These are phyloP conservation scores for Pseudonitzschia delicatissima DNA, from an alignment of 108 stramenopile genomes.

Conservation along the genomic window DNA sequence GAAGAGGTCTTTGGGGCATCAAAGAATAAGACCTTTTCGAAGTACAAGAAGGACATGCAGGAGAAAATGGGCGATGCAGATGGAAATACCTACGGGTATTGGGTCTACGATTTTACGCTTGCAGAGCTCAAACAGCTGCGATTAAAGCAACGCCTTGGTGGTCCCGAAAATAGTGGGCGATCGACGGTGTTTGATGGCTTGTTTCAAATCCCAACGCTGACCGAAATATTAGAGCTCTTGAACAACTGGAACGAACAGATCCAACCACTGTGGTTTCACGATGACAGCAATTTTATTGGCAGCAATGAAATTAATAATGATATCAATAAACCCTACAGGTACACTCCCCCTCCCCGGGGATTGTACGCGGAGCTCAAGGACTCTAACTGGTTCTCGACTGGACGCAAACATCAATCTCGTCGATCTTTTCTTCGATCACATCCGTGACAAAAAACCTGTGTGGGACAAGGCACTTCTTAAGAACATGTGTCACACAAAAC, in stretches of 20 bases:
- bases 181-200: conserved; percentile 44
- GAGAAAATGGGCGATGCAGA: conserved; percentile 16
- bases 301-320: not conserved
- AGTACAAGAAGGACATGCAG: conserved; percentile 10
- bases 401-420: conserved; percentile 7
- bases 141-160: conserved; percentile 39
- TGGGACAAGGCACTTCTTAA: not conserved
- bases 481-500: conserved; percentile 16
- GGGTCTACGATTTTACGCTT: conserved; percentile 63
- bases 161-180: conserved; percentile 15
- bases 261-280: not conserved
- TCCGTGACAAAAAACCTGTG: not conserved
- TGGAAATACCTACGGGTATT: conserved; percentile 29
- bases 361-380: conserved; percentile 57
- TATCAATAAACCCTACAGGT: not conserved
- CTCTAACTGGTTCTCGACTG: conserved; percentile 5
- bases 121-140: conserved; percentile 57
- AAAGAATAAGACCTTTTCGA: conserved; percentile 17
- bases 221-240: conserved; percentile 57
- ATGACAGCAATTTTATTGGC: not conserved
- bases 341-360: conserved; percentile 20
- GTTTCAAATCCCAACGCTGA: conserved; percentile 62
- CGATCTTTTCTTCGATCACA: conserved; percentile 9
- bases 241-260: conserved; percentile 51
- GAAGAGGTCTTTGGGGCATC: conserved; percentile 33